Percentiles rank a stretch among this genome's conserved stretches.
These are phyloP conservation scores for Hymenoscyphus albidus DNA, from an alignment of 2,329 filamentous ascomycete genomes.

Conservation along the genomic window DNA sequence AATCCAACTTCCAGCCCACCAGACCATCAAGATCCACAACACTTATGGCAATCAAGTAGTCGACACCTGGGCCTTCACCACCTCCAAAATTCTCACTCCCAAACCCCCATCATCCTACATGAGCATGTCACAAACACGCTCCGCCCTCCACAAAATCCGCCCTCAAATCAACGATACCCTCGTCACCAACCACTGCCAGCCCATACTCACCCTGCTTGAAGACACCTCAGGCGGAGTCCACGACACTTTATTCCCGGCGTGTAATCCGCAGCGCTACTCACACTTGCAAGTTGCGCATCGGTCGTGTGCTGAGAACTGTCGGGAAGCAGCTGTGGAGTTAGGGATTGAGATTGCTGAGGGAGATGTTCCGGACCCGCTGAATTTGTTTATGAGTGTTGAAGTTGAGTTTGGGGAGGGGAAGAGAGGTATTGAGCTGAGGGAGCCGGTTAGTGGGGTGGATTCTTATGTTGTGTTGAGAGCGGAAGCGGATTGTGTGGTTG, in stretches of 20 bases:
- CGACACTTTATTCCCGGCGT: conserved; percentile 28
- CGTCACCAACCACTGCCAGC: conserved; percentile 8
- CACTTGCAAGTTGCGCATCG: conserved; percentile 1
- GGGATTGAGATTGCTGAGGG: neutral
- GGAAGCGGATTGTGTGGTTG: conserved; percentile 14
- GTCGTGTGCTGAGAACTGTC: too few species aligned
- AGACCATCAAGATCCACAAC: too few species aligned
- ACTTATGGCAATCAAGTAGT: neutral
- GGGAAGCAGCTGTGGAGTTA: too few species aligned
- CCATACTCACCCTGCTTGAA: conserved; percentile 20
- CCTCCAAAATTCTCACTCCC: too few species aligned
- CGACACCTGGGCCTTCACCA: conserved; percentile 26
- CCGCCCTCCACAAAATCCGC: too few species aligned
- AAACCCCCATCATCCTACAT: too few species aligned
- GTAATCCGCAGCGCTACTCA: conserved; percentile 23
- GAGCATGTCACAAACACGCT: too few species aligned
- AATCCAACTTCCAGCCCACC: too few species aligned
- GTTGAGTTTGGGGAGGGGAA: neutral
- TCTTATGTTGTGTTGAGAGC: conserved; percentile 13
- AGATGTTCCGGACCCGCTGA: conserved; percentile 9
- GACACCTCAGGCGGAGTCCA: conserved; percentile 24
- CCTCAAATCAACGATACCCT: neutral
- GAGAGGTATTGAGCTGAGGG: conserved; percentile 4
- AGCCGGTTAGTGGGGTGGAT: conserved; percentile 9
- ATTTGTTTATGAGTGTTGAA: conserved; percentile 16